phyloP scores from a whole-genome alignment of 2,329 filamentous ascomycete genomes.

The Ascochyta rabiei region DNA sequence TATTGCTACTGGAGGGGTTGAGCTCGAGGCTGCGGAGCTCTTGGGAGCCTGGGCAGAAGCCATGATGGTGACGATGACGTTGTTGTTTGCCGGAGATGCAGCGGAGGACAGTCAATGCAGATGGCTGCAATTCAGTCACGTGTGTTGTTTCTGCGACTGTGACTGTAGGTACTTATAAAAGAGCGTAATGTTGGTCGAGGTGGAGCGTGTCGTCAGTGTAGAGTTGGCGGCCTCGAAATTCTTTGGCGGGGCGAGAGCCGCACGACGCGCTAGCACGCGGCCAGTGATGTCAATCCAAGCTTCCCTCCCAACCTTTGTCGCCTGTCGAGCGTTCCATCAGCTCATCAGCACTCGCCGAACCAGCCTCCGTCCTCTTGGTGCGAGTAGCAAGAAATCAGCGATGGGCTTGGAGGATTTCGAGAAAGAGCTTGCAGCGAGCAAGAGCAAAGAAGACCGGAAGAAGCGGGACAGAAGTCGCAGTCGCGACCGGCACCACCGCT shows the following conservation, averaged over 20 bases:
- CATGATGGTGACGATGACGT: conserved; percentile 42
- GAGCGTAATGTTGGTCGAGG: conserved; percentile 12
- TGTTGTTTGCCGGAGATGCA: neutral
- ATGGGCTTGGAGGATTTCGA: conserved; percentile 78
- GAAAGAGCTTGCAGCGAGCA: conserved; percentile 72
- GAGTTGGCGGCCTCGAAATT: conserved; percentile 32
- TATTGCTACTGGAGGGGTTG: conserved; percentile 69
- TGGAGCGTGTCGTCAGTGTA: conserved; percentile 2
- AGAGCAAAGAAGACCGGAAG: conserved; percentile 59
- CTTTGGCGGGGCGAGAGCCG: conserved; percentile 37
- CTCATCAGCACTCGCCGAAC: conserved; percentile 13
- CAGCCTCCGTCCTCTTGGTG: too few relatives aligned
- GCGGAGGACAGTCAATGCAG: too few relatives aligned
- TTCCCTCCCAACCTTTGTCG: conserved; percentile 5
- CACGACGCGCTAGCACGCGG: conserved; percentile 20
- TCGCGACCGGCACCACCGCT: conserved; percentile 42
- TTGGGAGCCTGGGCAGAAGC: conserved; percentile 41
- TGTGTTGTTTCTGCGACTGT: neutral
- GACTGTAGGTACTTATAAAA: neutral
- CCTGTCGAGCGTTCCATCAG: conserved; percentile 51
- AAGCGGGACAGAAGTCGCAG: conserved; percentile 54
- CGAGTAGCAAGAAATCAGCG: conserved; percentile 9
- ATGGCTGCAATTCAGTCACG: neutral
- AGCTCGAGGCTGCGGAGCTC: conserved; percentile 15
- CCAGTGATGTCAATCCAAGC: conserved; percentile 35